phyloP scores from a whole-genome alignment of 2,329 filamentous ascomycete genomes.

The Phialocephala subalpina region DNA sequence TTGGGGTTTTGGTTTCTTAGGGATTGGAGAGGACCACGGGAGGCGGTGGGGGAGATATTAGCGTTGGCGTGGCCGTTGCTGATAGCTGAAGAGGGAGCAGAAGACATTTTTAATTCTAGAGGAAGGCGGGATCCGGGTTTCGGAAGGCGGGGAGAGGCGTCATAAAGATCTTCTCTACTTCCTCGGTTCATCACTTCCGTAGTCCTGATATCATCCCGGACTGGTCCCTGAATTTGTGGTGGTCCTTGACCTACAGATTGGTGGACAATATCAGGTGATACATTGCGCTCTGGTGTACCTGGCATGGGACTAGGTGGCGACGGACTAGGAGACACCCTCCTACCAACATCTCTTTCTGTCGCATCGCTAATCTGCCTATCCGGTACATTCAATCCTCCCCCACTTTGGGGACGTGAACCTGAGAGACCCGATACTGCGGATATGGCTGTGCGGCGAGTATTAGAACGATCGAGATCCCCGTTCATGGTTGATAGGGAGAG shows the following conservation, averaged over 20 bases:
- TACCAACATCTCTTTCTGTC: background rate
- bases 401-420: background rate
- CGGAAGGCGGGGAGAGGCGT: slow-evolving; percentile 43
- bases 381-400: slow-evolving; percentile 18
- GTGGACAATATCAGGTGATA: slow-evolving; percentile 1
- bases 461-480: slow-evolving; percentile 32
- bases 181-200: slow-evolving; percentile 16
- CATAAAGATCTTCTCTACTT: slow-evolving; percentile 46
- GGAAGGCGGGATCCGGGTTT: slow-evolving; percentile 14
- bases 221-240: background rate
- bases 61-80: slow-evolving; percentile 10
- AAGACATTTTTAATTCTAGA: background rate
- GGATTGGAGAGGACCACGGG: background rate
- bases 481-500: slow-evolving; percentile 20
- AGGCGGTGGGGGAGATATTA: background rate
- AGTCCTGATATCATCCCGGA: slow-evolving; percentile 13
- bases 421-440: slow-evolving; percentile 31
- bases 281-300: slow-evolving; percentile 17
- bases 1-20: background rate
- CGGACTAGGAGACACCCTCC: slow-evolving; percentile 16
- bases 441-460: slow-evolving; percentile 35
- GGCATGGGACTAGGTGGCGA: slow-evolving; percentile 25
- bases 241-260: background rate
- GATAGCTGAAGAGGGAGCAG: background rate
- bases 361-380: background rate